Evolutionary conservation across 164 flowering plant species (phyloP), one percentile per base, ranked within the genome.

Genomic region (Chimonanthus salicifolius): DNA sequence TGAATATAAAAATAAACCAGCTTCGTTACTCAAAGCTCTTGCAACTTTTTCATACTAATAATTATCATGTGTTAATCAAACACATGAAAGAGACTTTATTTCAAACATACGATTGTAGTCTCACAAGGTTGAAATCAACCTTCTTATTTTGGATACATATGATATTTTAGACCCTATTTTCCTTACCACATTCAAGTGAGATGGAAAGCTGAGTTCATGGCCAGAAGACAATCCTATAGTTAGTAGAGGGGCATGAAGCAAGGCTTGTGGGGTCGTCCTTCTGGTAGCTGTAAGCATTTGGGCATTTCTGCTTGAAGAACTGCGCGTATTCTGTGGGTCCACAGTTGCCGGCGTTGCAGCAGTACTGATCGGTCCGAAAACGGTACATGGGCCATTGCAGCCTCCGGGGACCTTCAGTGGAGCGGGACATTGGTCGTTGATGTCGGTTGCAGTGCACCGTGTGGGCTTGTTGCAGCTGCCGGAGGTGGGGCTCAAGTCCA

Each of bases 141-240:
- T 21, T 21, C 33, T 21, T 21, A 21, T 21, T 21, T 21, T 21
- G 33, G 33, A 21, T 21, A 21, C 33, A 21, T 21, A 21, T 21
- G 33, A 21, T 21, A 21, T 21, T 0, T 0, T 21, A 21, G 33
- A 21, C 33, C 33, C 33, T 21, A 21, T 21, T 21, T 21, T 21
- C 33, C 33, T 21, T 21, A 21, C 1, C 33, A 21, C 33, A 21
- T 21, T 21, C 33, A 21, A 21, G 33, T 21, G 33, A 21, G 60
- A 13, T 54, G 11, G 60, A 54, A 54, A 54, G n/a, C 13, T 54
- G 15, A 54, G 15, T 16, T 54, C 60, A 54, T 9, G 87, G 87
- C 74, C 90, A 85, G 64, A 87, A 87, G 1, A 80, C 78, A 48
- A 87, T 87, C 76, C 71, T 80, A 18, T 87, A 87, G 70, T 85